A percentile compares a stretch with the other conserved stretches of the same genome.
These are phyloP conservation scores for Aspergillus clavatus DNA, from an alignment of 2,329 filamentous ascomycete genomes.

Conservation along the genomic window DNA sequence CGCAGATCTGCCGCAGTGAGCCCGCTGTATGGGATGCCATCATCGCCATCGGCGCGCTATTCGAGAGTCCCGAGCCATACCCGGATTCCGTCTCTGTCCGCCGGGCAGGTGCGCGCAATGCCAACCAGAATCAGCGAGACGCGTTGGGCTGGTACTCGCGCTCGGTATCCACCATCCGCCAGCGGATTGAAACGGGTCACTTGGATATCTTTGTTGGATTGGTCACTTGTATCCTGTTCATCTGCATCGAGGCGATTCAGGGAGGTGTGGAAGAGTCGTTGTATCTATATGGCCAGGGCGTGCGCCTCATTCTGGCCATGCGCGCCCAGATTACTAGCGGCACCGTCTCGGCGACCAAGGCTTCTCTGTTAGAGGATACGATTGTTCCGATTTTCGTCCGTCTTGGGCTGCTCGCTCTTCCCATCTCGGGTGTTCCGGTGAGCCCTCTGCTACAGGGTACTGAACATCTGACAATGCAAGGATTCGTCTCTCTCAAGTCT, in stretches of 20 bases:
- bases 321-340: slow-evolving; percentile 13
- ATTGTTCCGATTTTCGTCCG: slow-evolving; percentile 28
- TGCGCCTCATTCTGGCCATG: slow-evolving; percentile 20
- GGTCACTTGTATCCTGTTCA: slow-evolving; percentile 31
- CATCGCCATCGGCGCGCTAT: slow-evolving; percentile 34
- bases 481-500: slow-evolving; percentile 9
- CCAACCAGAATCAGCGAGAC: slow-evolving; percentile 20
- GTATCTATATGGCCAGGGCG: slow-evolving; percentile 24
- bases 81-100: slow-evolving; percentile 7
- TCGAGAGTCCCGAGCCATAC: slow-evolving; percentile 24
- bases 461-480: not conserved
- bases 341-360: slow-evolving; percentile 11
- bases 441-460: slow-evolving; percentile 1
- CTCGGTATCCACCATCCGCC: slow-evolving; percentile 23
- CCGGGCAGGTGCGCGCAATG: not conserved
- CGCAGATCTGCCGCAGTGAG: slow-evolving; percentile 32
- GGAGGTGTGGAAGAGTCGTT: slow-evolving; percentile 22
- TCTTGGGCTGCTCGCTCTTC: slow-evolving; percentile 19
- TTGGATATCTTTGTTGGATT: slow-evolving; percentile 25
- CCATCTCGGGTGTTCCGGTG: slow-evolving; percentile 1
- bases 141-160: slow-evolving; percentile 32
- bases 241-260: slow-evolving; percentile 29
- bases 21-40: slow-evolving; percentile 39
- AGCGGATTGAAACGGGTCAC: slow-evolving; percentile 19
- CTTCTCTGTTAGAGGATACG: slow-evolving; percentile 20